Percentiles rank a stretch among this genome's conserved stretches.
Conservation (phyloP, 140 eudicot species). For the Stevia rebaudiana region DNA sequence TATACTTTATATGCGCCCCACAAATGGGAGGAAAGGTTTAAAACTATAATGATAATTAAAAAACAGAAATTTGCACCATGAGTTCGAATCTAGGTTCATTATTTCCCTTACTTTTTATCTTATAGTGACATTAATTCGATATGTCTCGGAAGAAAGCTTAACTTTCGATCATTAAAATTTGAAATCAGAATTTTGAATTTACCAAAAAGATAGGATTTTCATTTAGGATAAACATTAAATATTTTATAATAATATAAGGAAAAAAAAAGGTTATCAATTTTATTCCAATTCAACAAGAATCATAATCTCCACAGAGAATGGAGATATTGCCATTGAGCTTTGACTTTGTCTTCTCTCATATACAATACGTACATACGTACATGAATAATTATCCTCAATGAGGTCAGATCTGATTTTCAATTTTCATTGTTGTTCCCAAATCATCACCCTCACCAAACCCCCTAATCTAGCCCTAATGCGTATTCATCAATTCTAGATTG, state of each 20-base stretch:
- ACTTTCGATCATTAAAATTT: background rate
- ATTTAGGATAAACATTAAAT: background rate
- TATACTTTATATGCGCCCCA: too few species aligned
- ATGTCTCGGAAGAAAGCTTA: too few species aligned
- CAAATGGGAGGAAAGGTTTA: too few species aligned
- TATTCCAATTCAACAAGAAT: background rate
- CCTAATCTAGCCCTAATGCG: constrained; percentile 13
- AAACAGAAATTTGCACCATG: too few species aligned
- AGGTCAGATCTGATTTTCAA: constrained; percentile 20
- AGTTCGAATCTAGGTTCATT: too few species aligned
- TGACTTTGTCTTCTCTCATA: constrained; percentile 21
- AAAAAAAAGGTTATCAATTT: background rate
- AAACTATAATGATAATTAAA: too few species aligned
- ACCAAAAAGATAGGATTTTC: background rate
- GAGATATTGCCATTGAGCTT: constrained; percentile 23
- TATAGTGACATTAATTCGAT: too few species aligned
- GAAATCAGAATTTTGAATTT: background rate
- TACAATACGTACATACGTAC: background rate
- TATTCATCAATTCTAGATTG: constrained; percentile 7
- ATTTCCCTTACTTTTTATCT: too few species aligned
- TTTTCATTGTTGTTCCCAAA: constrained; percentile 4
- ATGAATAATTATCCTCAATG: constrained; percentile 14
- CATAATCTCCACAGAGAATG: constrained; percentile 5
- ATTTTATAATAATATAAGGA: background rate
- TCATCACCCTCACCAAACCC: constrained; percentile 11